Base-by-base conservation (phyloP, 2,329 filamentous ascomycete species). In the Colletotrichum siamense region DNA sequence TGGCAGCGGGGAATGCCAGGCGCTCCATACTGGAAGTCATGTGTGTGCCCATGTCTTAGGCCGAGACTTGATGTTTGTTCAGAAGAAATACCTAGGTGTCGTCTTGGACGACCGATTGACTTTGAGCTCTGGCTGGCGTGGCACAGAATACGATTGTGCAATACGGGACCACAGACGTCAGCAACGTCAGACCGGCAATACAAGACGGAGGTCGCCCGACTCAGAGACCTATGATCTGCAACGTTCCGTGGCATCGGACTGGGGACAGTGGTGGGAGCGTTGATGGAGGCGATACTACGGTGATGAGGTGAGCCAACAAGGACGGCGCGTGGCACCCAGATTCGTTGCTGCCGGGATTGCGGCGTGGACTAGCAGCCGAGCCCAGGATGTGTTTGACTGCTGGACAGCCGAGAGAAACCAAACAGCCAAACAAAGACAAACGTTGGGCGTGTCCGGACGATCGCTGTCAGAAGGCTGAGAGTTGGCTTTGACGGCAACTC, bases 1-100 rank as follows among this genome's bases (percentile, higher is more conserved):
- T n/a, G 63, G 64, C 39, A 22, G 18, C 49, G 22, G 28, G 26
- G 34, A 59, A 64, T 57, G 57, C 26, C 39, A 72, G 55, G 18
- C 8, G 30, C 39, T 34, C 34, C 26, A 12, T 22, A 67, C 39
- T 32, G 69, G 18, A 73, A 32, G 55, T 76, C 67, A 71, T 75
- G 67, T 66, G 68, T 49, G 68, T 49, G 49, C n/a, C 49, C 57
- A 69, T 76, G 73, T 76, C 69, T 73, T 71, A 69, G 61, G 24
- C 36, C n/a, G 65, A 64, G 70, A 74, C 64, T 44, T 52, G 16
- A 49, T 68, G 57, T 73, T 76, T 65, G 57, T 30, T 71, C 36
- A 73, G 44, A 69, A 76, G 74, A 59, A 61, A 73, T 39, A 39
- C 36, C 36, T 39, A 62, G 36, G 36, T 63, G 8, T 61, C 62